phyloP scores from a whole-genome alignment of 1,284 basidiomycete genomes.

The Macrocystidia cucumis region DNA sequence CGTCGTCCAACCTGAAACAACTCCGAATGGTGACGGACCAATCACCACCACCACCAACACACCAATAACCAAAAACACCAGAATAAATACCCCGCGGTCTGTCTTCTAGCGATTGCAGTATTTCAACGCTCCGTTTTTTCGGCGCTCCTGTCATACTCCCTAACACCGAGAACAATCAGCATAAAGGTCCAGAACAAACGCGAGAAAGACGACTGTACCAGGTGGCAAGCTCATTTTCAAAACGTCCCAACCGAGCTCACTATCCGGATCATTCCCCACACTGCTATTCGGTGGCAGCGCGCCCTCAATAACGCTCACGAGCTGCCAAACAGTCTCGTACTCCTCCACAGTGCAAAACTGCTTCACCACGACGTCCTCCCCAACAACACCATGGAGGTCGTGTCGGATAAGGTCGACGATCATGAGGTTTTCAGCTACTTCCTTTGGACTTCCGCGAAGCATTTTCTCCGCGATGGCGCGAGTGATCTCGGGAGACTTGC shows the following conservation, averaged over 20 bases:
- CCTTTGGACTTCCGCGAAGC: conserved; percentile 77
- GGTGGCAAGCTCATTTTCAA: conserved; percentile 81
- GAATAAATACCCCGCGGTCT: conserved; percentile 80
- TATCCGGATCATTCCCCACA: conserved; percentile 26
- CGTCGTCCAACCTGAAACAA: conserved; percentile 69
- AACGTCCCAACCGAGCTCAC: conserved; percentile 69
- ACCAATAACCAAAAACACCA: conserved; percentile 92
- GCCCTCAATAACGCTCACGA: conserved; percentile 92
- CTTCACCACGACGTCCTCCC: conserved; percentile 73
- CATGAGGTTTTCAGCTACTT: conserved; percentile 97
- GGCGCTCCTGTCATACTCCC: conserved; percentile 98
- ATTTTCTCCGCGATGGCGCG: conserved; percentile 56
- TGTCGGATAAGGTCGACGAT: conserved; percentile 96
- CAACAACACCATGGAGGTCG: conserved; percentile 77
- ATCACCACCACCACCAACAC: conserved; percentile 83
- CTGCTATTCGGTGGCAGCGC: conserved; percentile 20
- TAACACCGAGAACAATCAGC: conserved; percentile 16
- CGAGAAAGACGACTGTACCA: conserved; percentile 37
- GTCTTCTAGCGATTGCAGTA: conserved; percentile 79
- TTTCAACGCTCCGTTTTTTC: conserved; percentile 89
- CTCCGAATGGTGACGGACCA: conserved; percentile 97
- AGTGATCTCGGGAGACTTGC: conserved; percentile 55
- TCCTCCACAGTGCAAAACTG: conserved; percentile 89
- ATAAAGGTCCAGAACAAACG: not conserved
- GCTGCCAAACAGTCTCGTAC: conserved; percentile 93